Conservation (phyloP, 1,284 basidiomycete species). For the Gomphus bonarii region DNA sequence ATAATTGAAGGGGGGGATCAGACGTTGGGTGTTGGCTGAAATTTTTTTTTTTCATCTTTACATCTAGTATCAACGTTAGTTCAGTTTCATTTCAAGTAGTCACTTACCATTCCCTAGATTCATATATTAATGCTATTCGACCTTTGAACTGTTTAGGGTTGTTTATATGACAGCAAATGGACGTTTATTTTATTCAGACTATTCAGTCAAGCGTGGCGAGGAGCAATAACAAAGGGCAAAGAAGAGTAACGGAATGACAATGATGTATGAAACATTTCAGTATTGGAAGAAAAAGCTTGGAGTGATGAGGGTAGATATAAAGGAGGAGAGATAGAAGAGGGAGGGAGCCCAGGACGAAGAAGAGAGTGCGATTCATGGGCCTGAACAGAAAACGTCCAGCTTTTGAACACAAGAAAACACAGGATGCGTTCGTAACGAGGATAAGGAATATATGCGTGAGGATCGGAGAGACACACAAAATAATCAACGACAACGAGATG, state of each 20-base stretch:
- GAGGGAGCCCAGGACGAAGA: neutral
- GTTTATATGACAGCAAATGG: neutral
- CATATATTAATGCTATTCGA: neutral
- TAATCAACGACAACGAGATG: slow-evolving; percentile 3
- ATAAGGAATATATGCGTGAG: slow-evolving; percentile 16
- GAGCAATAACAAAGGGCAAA: slow-evolving; percentile 12
- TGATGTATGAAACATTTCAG: slow-evolving; percentile 8
- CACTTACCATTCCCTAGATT: neutral
- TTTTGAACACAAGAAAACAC: slow-evolving; percentile 15
- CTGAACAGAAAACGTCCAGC: slow-evolving; percentile 12
- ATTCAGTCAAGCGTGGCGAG: slow-evolving; percentile 13
- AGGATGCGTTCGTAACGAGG: slow-evolving; percentile 17
- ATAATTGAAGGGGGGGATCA: slow-evolving; percentile 40
- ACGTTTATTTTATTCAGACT: slow-evolving; percentile 15
- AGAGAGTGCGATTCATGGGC: slow-evolving; percentile 8
- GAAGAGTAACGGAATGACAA: slow-evolving; percentile 2
- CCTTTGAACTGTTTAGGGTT: neutral
- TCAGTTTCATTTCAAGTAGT: neutral
- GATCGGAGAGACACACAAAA: slow-evolving; percentile 5
- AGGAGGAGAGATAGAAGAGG: slow-evolving; percentile 12
- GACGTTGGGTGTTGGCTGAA: neutral
- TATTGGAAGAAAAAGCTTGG: slow-evolving; percentile 3
- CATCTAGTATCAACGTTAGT: neutral
- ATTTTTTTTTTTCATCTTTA: neutral
- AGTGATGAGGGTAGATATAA: slow-evolving; percentile 8